These are phyloP conservation scores for Ophiocordyceps camponoti-rufipedis DNA, from an alignment of 2,329 filamentous ascomycete genomes.

Conservation along the genomic window DNA sequence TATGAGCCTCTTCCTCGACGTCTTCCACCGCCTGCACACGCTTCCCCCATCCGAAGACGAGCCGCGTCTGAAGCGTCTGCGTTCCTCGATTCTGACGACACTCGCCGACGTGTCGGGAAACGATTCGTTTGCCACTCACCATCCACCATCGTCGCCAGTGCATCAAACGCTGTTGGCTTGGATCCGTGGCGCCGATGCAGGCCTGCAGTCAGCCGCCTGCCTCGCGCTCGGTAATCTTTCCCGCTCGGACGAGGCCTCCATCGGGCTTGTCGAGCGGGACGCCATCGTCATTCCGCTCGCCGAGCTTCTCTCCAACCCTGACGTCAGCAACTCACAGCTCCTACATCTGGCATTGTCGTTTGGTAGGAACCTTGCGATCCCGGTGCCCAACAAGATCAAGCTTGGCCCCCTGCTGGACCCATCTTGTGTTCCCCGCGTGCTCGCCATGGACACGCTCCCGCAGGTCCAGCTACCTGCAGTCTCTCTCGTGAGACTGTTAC, in stretches of 20 bases:
- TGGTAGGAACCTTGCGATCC: constrained; percentile 47
- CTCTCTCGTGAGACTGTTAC: constrained; percentile 36
- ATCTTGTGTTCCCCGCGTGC: constrained; percentile 31
- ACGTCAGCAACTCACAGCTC: constrained; percentile 27
- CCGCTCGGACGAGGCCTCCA: constrained; percentile 35
- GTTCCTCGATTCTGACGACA: constrained; percentile 28
- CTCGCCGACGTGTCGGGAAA: constrained; percentile 34
- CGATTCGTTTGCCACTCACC: constrained; percentile 23
- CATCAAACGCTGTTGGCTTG: constrained; percentile 26
- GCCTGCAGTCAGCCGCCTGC: constrained; percentile 38
- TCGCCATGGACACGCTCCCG: constrained; percentile 28
- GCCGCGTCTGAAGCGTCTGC: constrained; percentile 29
- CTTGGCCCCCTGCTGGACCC: constrained; percentile 30
- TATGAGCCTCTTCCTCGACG: constrained; percentile 24
- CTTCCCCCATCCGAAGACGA: constrained; percentile 19
- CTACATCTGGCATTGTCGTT: constrained; percentile 40
- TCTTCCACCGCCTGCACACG: constrained; percentile 28
- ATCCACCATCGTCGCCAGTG: constrained; percentile 23
- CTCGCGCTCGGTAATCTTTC: constrained; percentile 43
- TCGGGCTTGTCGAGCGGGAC: constrained; percentile 25
- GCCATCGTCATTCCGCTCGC: constrained; percentile 25
- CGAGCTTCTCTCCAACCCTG: constrained; percentile 21
- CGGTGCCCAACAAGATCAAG: constrained; percentile 30
- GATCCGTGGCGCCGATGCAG: constrained; percentile 20
- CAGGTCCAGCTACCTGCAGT: constrained; percentile 43